Evolutionary conservation across 345 rosid species (phyloP), one percentile per base, ranked within the genome.

Genomic region (Barbarea vulgaris): DNA sequence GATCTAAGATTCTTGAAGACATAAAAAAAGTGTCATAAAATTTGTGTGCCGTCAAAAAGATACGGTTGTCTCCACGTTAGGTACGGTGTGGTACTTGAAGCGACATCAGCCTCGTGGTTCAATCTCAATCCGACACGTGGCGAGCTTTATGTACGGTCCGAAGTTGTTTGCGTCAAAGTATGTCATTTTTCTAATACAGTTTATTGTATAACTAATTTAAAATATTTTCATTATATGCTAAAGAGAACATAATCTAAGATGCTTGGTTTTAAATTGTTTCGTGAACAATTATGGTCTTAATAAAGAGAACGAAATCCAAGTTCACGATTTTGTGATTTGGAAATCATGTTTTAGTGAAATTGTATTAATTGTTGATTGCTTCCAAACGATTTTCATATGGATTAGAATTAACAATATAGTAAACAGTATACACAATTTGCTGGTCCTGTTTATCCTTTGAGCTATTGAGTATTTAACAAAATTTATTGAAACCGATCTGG

Each of bases 51-150:
- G 78, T 62, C 77, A 30, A 37, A 70, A 31, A 77, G 77, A 77
- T 77, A 65, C 64, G 77, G 81, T 72, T 77, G 77, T 72, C 77
- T 78, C 73, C 67, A 72, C 36, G 81, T 58, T 78, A 59, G 73
- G 81, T 77, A 77, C 81, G 77, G 77, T 66, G 80, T 64, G 50
- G 77, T 77, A 66, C 77, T 77, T 71, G 59, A 63, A 48, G 39
- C 54, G 55, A 65, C 68, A 77, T 65, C 18, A 51, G 9, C 73
- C 50, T 72, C 77, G 77, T 77, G 81, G 50, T n/a, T 30, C 69
- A 42, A 41, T 72, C 63, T 41, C 33, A 51, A 58, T 62, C 31
- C 12, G 4, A 78, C 81, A 78, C 81, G 73, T 78, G 73, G 56
- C 51, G 25, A 21, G 53, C 24, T 70, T 46, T 60, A 5, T 58